A percentile compares a stretch with the other conserved stretches of the same genome.
These are phyloP conservation scores for Aeminium ludgeri DNA, from an alignment of 495 filamentous ascomycete genomes.

Conservation along the genomic window DNA sequence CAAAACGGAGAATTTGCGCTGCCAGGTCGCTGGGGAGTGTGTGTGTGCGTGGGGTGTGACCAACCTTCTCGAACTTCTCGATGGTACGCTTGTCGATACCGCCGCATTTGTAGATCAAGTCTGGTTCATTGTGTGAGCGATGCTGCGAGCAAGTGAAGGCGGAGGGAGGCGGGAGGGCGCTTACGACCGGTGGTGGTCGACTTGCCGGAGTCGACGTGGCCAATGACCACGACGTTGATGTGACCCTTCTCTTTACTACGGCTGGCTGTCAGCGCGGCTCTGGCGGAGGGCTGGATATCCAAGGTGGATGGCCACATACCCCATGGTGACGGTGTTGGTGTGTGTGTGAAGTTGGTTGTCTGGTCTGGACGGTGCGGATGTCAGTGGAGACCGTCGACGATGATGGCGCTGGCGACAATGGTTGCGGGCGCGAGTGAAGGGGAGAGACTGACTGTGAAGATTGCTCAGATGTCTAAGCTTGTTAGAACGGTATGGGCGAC, in stretches of 20 bases:
- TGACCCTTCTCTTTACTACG: conserved; percentile 76
- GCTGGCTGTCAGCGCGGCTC: conserved; percentile 10
- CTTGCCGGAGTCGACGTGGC: conserved; percentile 99
- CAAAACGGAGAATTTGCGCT: conserved; percentile 23
- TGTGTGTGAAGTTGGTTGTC: conserved; percentile 1
- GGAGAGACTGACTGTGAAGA: neutral
- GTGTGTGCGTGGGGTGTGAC: conserved; percentile 17
- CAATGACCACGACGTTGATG: conserved; percentile 97
- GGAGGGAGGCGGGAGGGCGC: conserved; percentile 16
- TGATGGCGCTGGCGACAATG: neutral
- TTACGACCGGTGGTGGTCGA: conserved; percentile 76
- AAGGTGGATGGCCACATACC: conserved; percentile 14
- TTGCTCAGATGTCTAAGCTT: conserved; percentile 1
- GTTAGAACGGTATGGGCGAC: conserved; percentile 4
- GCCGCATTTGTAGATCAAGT: conserved; percentile 99
- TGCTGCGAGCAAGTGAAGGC: conserved; percentile 14
- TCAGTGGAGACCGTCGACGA: conserved; percentile 5
- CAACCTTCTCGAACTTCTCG: conserved; percentile 99
- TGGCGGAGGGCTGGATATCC: conserved; percentile 1
- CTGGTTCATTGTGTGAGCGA: conserved; percentile 28
- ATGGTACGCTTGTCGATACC: conserved; percentile 99
- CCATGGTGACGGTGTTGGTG: conserved; percentile 19
- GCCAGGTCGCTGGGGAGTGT: conserved; percentile 8
- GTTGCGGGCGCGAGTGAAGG: neutral
- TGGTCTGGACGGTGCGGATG: conserved; percentile 2